These are phyloP conservation scores for Ophiostoma sp. DNA, from an alignment of 2,329 filamentous ascomycete genomes.

Conservation along the genomic window DNA sequence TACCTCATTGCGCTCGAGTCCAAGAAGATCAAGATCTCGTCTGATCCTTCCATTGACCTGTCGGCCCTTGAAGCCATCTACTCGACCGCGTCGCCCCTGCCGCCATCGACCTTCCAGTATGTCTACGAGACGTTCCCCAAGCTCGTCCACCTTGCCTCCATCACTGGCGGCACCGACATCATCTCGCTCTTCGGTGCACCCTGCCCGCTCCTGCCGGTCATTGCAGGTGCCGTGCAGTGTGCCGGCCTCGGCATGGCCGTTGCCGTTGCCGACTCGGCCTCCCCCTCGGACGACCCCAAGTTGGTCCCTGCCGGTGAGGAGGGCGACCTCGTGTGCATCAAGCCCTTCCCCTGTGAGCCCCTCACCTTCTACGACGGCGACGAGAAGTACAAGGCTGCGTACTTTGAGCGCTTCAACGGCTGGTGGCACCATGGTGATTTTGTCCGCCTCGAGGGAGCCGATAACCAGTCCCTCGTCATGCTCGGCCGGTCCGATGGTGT, in stretches of 20 bases:
- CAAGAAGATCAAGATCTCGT: conserved; percentile 61
- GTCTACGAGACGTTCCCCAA: conserved; percentile 81
- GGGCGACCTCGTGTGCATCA: conserved; percentile 84
- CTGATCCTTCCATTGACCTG: conserved; percentile 57
- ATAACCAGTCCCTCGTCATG: conserved; percentile 80
- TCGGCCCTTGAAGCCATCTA: conserved; percentile 78
- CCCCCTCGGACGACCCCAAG: conserved; percentile 52
- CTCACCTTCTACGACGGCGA: conserved; percentile 81
- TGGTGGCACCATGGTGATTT: conserved; percentile 98
- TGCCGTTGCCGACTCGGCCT: conserved; percentile 56
- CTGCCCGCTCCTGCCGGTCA: conserved; percentile 72
- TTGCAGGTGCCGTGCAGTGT: conserved; percentile 74
- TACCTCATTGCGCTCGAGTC: conserved; percentile 91
- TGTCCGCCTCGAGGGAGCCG: conserved; percentile 62
- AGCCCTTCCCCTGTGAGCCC: conserved; percentile 87
- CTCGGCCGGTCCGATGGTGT: conserved; percentile 90
- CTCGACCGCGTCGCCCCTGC: conserved; percentile 88
- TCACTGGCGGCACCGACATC: conserved; percentile 95
- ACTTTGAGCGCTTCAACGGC: conserved; percentile 79
- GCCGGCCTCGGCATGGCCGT: conserved; percentile 80
- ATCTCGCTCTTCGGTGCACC: conserved; percentile 91
- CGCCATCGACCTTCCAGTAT: conserved; percentile 89
- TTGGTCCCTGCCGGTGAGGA: conserved; percentile 62
- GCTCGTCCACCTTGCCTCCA: conserved; percentile 82
- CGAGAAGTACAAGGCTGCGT: conserved; percentile 76